Evolutionary conservation across 495 filamentous ascomycete genomes (phyloP).

Genomic region (Penicillium argentinense): DNA sequence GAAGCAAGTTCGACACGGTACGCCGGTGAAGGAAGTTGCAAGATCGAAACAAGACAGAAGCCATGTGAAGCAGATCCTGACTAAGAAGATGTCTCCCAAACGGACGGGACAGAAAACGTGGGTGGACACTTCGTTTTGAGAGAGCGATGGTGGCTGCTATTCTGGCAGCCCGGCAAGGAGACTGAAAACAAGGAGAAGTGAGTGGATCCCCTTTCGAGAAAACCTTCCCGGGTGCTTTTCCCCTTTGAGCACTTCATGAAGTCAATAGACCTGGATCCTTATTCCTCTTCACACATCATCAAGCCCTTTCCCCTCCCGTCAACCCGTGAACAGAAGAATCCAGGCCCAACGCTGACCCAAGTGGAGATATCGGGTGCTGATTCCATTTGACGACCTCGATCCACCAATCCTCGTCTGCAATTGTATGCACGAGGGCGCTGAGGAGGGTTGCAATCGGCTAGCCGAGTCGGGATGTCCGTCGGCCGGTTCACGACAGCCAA

Average conservation of each 20-base stretch:
- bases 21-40: not conserved
- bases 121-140: not conserved
- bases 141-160: not conserved
- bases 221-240: not conserved
- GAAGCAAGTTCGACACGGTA: no score
- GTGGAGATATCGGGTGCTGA: constrained; percentile 1
- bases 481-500: constrained; percentile 4
- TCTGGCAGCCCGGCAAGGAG: not conserved
- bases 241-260: not conserved
- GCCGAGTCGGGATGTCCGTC: constrained; percentile 20
- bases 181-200: constrained; percentile 3
- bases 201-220: constrained; percentile 5
- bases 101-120: not conserved
- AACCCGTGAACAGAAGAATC: not conserved
- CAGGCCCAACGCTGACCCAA: not conserved
- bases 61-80: no score
- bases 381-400: not conserved
- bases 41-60: not conserved
- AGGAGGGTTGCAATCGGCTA: constrained; percentile 17
- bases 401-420: constrained; percentile 4
- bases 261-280: no score
- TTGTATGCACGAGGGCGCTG: not conserved
- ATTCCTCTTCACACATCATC: no score
- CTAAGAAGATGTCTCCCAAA: not conserved
- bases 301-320: no score